Evolutionary conservation across 805 yeast species (phyloP), one percentile per base, ranked within the genome.

Genomic region (Wickerhamomyces mucosus): DNA sequence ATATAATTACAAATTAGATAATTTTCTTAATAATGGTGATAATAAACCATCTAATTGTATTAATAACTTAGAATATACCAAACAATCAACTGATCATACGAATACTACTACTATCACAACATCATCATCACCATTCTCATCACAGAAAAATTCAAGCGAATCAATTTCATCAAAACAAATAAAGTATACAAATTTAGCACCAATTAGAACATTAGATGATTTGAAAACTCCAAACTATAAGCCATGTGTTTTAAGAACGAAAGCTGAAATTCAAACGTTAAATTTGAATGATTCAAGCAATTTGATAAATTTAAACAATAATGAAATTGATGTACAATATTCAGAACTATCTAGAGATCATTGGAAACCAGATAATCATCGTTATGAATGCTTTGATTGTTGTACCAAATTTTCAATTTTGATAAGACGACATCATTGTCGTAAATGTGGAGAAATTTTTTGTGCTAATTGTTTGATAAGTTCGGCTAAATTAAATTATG

Each of bases 161-260:
- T 46, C 50, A 14, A 19, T 11, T 39, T 47, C 18, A 27, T 28
- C 41, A 2, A 41, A 36, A 20, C 45, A 40, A 22, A 26, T 27
- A 1, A 45, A 46, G 3, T 33, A 42, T 8, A 41, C 45, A 30
- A 39, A 38, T 12, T 28, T 39, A 34, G 37, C 37, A 2, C 55
- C 55, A 9, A 31, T 78, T 15, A 75, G 75, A 45, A 85, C 79
- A 45, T 71, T 81, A 36, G 71, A 77, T 34, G 76, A 75, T 25
- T 79, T 77, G 41, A 65, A 79, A 47, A 75, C 77, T 35, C 92
- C 92, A 9, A 61, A 81, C 58, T 83, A 80, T 46, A 62, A 78
- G 0, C 94, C 94, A 0, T 88, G 92, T 2, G 94, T 82, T 17
- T 58, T 82, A 29, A 64, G 77, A 48, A 54, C 61, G 4, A 50